These are phyloP conservation scores for Xylaria sp. DNA, from an alignment of 2,329 filamentous ascomycete genomes.

Conservation along the genomic window DNA sequence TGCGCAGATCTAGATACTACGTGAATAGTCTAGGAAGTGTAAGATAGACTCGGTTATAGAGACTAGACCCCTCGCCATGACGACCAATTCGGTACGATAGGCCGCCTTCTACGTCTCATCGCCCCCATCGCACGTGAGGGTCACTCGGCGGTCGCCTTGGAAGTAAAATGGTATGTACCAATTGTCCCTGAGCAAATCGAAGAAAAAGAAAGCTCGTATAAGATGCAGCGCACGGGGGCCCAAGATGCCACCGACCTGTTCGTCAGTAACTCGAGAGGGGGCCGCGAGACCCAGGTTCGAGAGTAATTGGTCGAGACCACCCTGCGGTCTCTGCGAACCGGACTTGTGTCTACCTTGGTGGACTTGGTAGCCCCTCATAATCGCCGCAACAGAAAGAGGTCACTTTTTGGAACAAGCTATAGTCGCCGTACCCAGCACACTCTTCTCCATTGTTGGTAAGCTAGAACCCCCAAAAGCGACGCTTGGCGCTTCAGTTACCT, in stretches of 20 bases:
- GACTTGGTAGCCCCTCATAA: conserved; percentile 5
- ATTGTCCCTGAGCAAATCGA: not conserved
- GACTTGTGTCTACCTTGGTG: conserved; percentile 2
- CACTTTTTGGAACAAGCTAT: too few species aligned
- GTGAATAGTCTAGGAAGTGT: not conserved
- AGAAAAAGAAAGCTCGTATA: not conserved
- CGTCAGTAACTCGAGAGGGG: not conserved
- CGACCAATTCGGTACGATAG: not conserved
- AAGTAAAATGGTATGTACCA: not conserved
- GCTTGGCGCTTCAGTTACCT: conserved; percentile 22
- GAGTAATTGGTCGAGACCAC: not conserved
- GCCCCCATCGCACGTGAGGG: conserved; percentile 5
- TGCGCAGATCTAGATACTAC: conserved; percentile 29
- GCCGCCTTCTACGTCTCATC: conserved; percentile 16
- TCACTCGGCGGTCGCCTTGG: not conserved
- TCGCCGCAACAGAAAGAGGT: conserved; percentile 7
- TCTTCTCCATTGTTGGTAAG: not conserved
- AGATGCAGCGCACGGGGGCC: conserved; percentile 3
- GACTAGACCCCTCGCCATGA: too few species aligned
- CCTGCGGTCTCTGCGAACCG: conserved; percentile 11
- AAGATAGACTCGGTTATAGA: not conserved
- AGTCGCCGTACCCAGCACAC: too few species aligned
- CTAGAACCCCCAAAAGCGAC: conserved; percentile 3
- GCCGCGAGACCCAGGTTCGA: not conserved
- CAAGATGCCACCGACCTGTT: conserved; percentile 12